Percentiles rank a stretch among this genome's conserved stretches.
Conservation (phyloP, 2,329 filamentous ascomycete genomes). For the Fusarium scirpi region DNA sequence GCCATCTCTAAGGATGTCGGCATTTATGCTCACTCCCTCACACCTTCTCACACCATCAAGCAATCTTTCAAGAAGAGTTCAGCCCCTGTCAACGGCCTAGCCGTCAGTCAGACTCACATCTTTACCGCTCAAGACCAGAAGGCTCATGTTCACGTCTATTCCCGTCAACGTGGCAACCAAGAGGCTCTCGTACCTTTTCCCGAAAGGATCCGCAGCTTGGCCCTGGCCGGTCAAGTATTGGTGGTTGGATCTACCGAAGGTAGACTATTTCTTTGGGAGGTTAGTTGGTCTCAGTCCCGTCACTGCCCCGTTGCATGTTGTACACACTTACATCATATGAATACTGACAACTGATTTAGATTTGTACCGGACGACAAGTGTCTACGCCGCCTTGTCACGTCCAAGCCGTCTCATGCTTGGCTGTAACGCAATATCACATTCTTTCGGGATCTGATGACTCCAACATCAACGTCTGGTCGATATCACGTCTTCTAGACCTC, state of each 20-base stretch:
- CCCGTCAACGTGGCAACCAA: slow-evolving; percentile 82
- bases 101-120: slow-evolving; percentile 83
- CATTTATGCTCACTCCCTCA: slow-evolving; percentile 86
- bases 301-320: slow-evolving; percentile 32
- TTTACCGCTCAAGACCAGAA: slow-evolving; percentile 94
- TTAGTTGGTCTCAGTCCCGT: slow-evolving; percentile 55
- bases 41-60: slow-evolving; percentile 80
- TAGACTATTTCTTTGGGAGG: slow-evolving; percentile 92
- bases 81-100: slow-evolving; percentile 80
- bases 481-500: slow-evolving; percentile 77
- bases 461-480: slow-evolving; percentile 91
- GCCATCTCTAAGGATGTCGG: slow-evolving; percentile 81
- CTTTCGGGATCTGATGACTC: slow-evolving; percentile 87
- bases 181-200: slow-evolving; percentile 90
- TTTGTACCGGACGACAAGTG: slow-evolving; percentile 79
- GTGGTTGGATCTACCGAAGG: slow-evolving; percentile 87
- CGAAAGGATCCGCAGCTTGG: slow-evolving; percentile 84
- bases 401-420: slow-evolving; percentile 82
- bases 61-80: slow-evolving; percentile 92
- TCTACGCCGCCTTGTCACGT: slow-evolving; percentile 83
- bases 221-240: slow-evolving; percentile 78
- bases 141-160: slow-evolving; percentile 93
- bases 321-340: slow-evolving; percentile 16
- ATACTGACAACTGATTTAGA: slow-evolving; percentile 59
- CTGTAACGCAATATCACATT: slow-evolving; percentile 77